Base-by-base conservation (phyloP, 1,139 yeast species). In the Sugiyamaella japonica region DNA sequence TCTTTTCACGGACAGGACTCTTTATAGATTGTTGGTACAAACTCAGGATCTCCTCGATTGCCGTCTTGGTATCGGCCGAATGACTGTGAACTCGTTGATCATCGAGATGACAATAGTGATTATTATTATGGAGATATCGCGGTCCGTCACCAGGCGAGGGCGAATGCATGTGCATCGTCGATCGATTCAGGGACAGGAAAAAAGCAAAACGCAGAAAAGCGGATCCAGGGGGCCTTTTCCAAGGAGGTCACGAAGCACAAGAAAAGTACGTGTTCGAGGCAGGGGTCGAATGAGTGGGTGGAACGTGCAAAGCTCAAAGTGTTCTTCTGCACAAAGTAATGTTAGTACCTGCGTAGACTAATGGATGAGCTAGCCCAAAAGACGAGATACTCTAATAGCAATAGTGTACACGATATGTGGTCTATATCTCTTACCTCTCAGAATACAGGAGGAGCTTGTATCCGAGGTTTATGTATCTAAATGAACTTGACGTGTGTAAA, bases 151-250 rank as follows among this genome's bases (percentile, higher is more conserved):
- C 45, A 36, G 9, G 17, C 31, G 17, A 25, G 45, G 51, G n/a
- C 23, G 28, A 17, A 31, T 48, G 51, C 51, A 39, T 40, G 45
- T 48, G 46, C 51, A 48, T 48, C 40, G 50, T 47, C 50, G 50
- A 48, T 48, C 45, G 31, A 48, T 48, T 41, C 45, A 36, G 40
- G 46, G 50, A 20, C n/a, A 8, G 12, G 28, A 36, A 37, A 9
- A 38, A 37, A 38, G 15, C 16, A 48, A 48, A 32, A 40, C 13
- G 36, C 41, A 23, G n/a, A n/a, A n/a, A 17, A 28, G 48, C 28
- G 17, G 39, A 10, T 25, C 5, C 20, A 43, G 29, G 47, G 47
- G 38, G 47, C 31, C 47, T 17, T 13, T 29, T 9, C n/a, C n/a
- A 29, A 29, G 34, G 34, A 29, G 34, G n/a, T 29, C 34, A 29